A percentile compares a stretch with the other conserved stretches of the same genome.
These are phyloP conservation scores for Talaromyces proteolyticus DNA, from an alignment of 495 filamentous ascomycete species.

Conservation along the genomic window DNA sequence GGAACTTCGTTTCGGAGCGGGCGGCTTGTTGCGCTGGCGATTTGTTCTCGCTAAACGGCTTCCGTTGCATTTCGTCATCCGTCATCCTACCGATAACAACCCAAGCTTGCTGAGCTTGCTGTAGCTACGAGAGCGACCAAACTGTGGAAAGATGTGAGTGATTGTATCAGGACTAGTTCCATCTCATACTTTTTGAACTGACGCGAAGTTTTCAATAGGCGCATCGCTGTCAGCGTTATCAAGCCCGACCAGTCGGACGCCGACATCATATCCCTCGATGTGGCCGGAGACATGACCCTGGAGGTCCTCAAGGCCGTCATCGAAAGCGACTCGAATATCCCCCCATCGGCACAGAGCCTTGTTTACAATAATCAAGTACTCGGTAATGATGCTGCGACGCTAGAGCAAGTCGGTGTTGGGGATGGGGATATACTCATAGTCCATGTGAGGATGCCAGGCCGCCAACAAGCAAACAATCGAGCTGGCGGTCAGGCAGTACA, in stretches of 20 bases:
- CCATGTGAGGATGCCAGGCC: constrained; percentile 49
- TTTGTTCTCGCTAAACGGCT: not conserved
- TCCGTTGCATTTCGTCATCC: not conserved
- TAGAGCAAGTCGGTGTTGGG: constrained; percentile 73
- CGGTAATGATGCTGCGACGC: constrained; percentile 66
- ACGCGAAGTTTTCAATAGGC: constrained; percentile 39
- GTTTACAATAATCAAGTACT: constrained; percentile 89
- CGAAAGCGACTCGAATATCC: constrained; percentile 53
- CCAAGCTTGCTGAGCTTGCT: not conserved
- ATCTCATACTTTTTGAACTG: not conserved
- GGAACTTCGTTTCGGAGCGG: not conserved
- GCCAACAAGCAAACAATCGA: constrained; percentile 4
- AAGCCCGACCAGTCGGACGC: constrained; percentile 65
- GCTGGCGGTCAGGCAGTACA: constrained; percentile 9
- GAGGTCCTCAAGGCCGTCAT: constrained; percentile 83
- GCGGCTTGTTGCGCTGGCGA: not conserved
- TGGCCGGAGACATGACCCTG: constrained; percentile 78
- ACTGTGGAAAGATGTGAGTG: constrained; percentile 4
- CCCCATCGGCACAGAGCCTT: constrained; percentile 46
- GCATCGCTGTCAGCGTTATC: constrained; percentile 81
- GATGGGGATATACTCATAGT: constrained; percentile 93
- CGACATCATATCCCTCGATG: constrained; percentile 78
- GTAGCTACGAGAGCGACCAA: not conserved
- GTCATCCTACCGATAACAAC: not conserved
- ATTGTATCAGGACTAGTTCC: not conserved